Evolutionary conservation across 108 stramenopile genomes (phyloP).

Genomic region (Heterococcus sp.): DNA sequence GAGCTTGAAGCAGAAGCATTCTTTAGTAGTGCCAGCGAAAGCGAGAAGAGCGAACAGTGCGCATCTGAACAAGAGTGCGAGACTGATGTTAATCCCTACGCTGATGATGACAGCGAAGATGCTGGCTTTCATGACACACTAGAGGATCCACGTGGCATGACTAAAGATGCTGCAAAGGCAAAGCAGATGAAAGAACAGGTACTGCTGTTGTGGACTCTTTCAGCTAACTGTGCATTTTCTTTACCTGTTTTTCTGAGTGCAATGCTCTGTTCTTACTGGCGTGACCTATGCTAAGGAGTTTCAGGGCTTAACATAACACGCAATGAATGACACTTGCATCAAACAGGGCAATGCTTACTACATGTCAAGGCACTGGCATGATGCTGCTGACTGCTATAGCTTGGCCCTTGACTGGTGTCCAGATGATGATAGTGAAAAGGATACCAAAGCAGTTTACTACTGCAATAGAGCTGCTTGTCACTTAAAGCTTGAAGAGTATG

Average conservation of each 20-base stretch:
- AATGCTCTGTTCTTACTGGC: too few species aligned
- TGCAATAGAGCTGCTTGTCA: conserved; percentile 42
- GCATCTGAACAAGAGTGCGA: too few species aligned
- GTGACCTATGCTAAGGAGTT: too few species aligned
- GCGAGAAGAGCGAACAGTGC: not conserved
- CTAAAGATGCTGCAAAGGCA: conserved; percentile 27
- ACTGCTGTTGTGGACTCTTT: too few species aligned
- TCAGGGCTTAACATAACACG: too few species aligned
- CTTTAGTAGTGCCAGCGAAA: not conserved
- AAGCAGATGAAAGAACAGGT: conserved; percentile 32
- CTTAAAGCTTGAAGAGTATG: conserved; percentile 11
- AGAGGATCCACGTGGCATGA: conserved; percentile 4
- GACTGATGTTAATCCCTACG: too few species aligned
- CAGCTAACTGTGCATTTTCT: too few species aligned
- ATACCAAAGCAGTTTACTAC: conserved; percentile 25
- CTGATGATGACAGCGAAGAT: not conserved
- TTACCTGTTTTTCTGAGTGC: too few species aligned
- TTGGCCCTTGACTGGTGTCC: conserved; percentile 40
- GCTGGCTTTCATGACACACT: conserved; percentile 30
- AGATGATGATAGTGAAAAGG: conserved; percentile 7
- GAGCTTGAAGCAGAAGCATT: not conserved
- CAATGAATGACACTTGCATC: not conserved
- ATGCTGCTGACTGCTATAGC: conserved; percentile 43
- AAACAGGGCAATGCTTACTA: not conserved
- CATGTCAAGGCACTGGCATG: not conserved